Percentiles rank a stretch among this genome's conserved stretches.
Evolutionary conservation across 2,329 filamentous ascomycete species (phyloP).

Genomic region (Penicillium sp.): DNA sequence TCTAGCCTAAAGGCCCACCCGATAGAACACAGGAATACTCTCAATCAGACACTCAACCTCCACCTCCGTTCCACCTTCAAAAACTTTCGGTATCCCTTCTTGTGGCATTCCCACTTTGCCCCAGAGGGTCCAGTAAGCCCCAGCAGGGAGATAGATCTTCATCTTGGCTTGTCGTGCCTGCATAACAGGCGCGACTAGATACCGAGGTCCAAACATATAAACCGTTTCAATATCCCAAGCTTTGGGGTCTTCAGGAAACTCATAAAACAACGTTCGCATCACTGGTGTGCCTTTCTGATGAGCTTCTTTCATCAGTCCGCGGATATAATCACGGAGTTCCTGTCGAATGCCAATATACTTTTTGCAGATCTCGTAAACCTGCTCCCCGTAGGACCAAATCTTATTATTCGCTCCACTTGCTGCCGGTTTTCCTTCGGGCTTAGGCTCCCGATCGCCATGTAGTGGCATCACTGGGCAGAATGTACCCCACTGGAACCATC

Average conservation of each 20-base stretch:
- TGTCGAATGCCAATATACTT: constrained; percentile 57
- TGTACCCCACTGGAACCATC: constrained; percentile 65
- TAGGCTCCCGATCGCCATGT: constrained; percentile 60
- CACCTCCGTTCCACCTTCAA: constrained; percentile 39
- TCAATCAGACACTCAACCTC: constrained; percentile 44
- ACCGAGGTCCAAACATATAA: constrained; percentile 59
- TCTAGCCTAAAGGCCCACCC: background rate
- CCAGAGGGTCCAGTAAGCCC: constrained; percentile 43
- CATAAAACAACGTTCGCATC: constrained; percentile 59
- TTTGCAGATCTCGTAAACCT: constrained; percentile 55
- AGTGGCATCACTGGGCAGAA: constrained; percentile 64
- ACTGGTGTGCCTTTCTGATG: constrained; percentile 56
- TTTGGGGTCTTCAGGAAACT: constrained; percentile 52
- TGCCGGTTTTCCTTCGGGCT: constrained; percentile 30
- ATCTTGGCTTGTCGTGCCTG: constrained; percentile 42
- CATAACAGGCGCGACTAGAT: constrained; percentile 54
- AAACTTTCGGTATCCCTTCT: constrained; percentile 9
- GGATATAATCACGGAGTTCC: constrained; percentile 52
- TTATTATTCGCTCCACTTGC: constrained; percentile 40
- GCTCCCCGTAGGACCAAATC: constrained; percentile 60
- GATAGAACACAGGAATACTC: constrained; percentile 46
- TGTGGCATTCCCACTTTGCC: constrained; percentile 23
- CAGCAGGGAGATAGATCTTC: constrained; percentile 50
- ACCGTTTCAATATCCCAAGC: constrained; percentile 56
- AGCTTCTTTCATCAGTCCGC: constrained; percentile 54